Evolutionary conservation across 1,284 basidiomycete genomes (phyloP), one percentile per base, ranked within the genome.

Genomic region (Takashimella koratensis): DNA sequence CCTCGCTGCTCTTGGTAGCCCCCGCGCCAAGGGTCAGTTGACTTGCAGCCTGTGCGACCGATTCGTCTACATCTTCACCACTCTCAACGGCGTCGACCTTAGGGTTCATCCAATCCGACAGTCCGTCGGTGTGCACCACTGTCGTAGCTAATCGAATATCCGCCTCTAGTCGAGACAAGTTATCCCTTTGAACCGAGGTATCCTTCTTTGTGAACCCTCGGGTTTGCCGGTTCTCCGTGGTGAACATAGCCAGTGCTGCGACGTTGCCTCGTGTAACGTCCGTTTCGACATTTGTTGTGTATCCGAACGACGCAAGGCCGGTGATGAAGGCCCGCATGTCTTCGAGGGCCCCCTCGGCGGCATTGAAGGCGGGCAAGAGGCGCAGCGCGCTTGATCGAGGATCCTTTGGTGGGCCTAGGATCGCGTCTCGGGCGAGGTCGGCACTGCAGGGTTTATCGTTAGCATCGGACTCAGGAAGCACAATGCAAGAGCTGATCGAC

Each of bases 351-450:
- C 53, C 49, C 13, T 43, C 23, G 13, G 47, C 39, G 5, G 53
- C 43, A 5, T 45, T 42, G 19, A 65, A 49, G 19, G 52, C 45
- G 36, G 53, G 30, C 3, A 64, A 53, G 3, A 61, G 48, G 20
- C 50, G 51, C 0, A 36, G 30, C 8, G 10, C 30, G 10, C 10
- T 36, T 16, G 30, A 36, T 36, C 30, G 8, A 8, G 30, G 30
- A 16, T 36, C 30, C 16, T 8, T 36, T 8, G 30, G 30, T 8
- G 16, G 30, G 16, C 30, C 16, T 16, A 36, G 30, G 16, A 16
- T 36, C 10, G 30, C 30, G 30, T 65, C 66, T 22, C 64, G 62
- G 24, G 62, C 66, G 2, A 68, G 54, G 21, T 72, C 70, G 5
- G 57, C 59, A 1, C 68, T 70, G 48, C 19, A 36, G 20, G 20